Conservation (phyloP, 2,329 filamentous ascomycete genomes). For the Cordyceps farinosa region DNA sequence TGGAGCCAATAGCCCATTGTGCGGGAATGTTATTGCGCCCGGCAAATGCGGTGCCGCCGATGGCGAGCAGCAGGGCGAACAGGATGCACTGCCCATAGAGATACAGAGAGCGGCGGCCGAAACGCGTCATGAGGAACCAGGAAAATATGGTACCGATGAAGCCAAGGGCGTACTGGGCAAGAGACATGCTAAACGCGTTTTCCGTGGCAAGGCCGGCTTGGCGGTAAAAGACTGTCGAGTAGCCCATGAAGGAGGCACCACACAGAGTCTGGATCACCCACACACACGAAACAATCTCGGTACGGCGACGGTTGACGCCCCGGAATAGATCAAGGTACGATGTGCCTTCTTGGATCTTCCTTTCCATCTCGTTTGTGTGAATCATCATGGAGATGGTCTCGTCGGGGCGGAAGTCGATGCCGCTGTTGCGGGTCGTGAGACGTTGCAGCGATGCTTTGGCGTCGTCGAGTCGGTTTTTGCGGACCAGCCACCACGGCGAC, state of each 20-base stretch:
- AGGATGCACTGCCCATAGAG: constrained; percentile 35
- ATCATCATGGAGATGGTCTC: constrained; percentile 49
- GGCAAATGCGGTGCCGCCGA: constrained; percentile 38
- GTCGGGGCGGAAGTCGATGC: constrained; percentile 35
- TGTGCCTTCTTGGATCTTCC: constrained; percentile 36
- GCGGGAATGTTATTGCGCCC: constrained; percentile 31
- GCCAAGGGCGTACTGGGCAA: constrained; percentile 36
- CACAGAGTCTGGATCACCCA: constrained; percentile 41
- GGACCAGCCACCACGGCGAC: constrained; percentile 43
- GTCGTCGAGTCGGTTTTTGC: constrained; percentile 33
- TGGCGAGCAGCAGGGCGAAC: constrained; percentile 32
- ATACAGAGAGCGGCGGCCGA: constrained; percentile 39
- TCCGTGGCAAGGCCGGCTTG: constrained; percentile 39
- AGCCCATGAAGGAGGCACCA: constrained; percentile 49
- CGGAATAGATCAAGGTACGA: constrained; percentile 47
- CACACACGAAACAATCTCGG: constrained; percentile 43
- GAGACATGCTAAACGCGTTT: constrained; percentile 36
- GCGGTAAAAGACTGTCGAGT: constrained; percentile 52
- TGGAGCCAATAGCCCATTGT: constrained; percentile 37
- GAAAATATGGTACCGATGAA: constrained; percentile 38
- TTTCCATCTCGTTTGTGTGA: constrained; percentile 49
- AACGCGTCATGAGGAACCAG: constrained; percentile 35
- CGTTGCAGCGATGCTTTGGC: constrained; percentile 37
- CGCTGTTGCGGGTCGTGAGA: constrained; percentile 38
- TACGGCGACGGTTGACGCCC: constrained; percentile 43